phyloP scores from a whole-genome alignment of 2,329 filamentous ascomycete genomes.

The Calonectria pauciramosa region DNA sequence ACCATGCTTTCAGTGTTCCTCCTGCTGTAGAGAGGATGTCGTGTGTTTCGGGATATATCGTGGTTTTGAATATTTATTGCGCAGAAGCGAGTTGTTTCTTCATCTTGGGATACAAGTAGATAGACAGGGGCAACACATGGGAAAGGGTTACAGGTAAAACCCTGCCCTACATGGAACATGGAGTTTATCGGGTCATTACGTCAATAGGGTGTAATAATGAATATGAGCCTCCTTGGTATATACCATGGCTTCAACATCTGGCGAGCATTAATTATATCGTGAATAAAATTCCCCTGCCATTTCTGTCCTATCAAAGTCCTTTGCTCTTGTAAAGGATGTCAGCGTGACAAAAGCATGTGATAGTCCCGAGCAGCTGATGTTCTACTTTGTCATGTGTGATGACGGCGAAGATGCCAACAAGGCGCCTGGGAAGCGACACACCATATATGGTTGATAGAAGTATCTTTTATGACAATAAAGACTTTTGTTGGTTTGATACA shows the following conservation, averaged over 20 bases:
- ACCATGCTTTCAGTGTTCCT: slow-evolving; percentile 38
- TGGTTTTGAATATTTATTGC: slow-evolving; percentile 3
- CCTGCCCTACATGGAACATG: slow-evolving; percentile 8
- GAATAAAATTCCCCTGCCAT: neutral
- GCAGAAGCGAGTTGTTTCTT: slow-evolving; percentile 36
- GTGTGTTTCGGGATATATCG: neutral
- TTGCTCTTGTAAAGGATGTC: neutral
- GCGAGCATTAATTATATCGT: neutral
- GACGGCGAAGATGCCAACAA: neutral
- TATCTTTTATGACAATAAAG: neutral
- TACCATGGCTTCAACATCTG: neutral
- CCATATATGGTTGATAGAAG: neutral
- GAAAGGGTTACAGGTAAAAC: slow-evolving; percentile 1
- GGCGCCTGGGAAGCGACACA: neutral
- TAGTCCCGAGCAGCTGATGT: neutral
- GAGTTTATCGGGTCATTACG: slow-evolving; percentile 12
- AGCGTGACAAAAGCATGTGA: neutral
- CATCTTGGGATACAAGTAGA: slow-evolving; percentile 28
- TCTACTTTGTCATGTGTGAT: neutral
- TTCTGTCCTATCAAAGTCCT: neutral
- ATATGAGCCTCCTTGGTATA: neutral
- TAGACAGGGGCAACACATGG: slow-evolving; percentile 28
- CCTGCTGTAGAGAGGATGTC: slow-evolving; percentile 31
- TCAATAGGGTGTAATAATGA: slow-evolving; percentile 2
- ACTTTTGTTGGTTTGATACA: neutral